Percentiles rank a stretch among this genome's conserved stretches.
Evolutionary conservation across 2,329 filamentous ascomycete genomes (phyloP).

Genomic region (Huntiella bhutanensis): DNA sequence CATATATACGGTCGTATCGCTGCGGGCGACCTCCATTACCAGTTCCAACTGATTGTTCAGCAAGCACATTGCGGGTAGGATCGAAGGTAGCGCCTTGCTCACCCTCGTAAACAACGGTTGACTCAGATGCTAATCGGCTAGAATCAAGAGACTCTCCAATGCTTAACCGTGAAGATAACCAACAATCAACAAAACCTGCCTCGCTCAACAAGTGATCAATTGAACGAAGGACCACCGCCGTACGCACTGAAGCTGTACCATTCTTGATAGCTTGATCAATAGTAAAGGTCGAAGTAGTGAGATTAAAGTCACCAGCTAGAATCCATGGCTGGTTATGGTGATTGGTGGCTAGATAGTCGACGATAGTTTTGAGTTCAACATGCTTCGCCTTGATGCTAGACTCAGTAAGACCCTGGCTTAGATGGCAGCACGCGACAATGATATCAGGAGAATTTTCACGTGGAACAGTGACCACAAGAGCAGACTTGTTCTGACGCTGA

Average conservation of each 20-base stretch:
- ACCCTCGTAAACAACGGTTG: slow-evolving; percentile 28
- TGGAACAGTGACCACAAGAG: slow-evolving; percentile 28
- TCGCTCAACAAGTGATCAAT: slow-evolving; percentile 28
- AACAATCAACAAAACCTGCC: slow-evolving; percentile 32
- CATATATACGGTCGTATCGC: slow-evolving; percentile 44
- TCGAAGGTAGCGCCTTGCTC: slow-evolving; percentile 49
- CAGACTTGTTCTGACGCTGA: slow-evolving; percentile 36
- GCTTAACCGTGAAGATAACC: slow-evolving; percentile 27
- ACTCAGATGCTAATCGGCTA: slow-evolving; percentile 12
- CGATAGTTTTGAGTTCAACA: slow-evolving; percentile 32
- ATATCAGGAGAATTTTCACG: slow-evolving; percentile 13
- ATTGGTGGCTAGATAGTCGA: slow-evolving; percentile 27
- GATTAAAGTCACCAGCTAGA: slow-evolving; percentile 45
- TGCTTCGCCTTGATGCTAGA: slow-evolving; percentile 37
- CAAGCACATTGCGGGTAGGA: slow-evolving; percentile 35
- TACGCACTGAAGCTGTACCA: slow-evolving; percentile 32
- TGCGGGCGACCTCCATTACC: slow-evolving; percentile 37
- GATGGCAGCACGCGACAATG: slow-evolving; percentile 37
- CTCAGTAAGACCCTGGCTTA: slow-evolving; percentile 42
- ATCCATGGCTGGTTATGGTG: slow-evolving; percentile 28
- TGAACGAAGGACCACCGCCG: slow-evolving; percentile 15
- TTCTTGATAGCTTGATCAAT: slow-evolving; percentile 32
- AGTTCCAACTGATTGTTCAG: slow-evolving; percentile 28
- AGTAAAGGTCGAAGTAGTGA: slow-evolving; percentile 38
- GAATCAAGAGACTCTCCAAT: slow-evolving; percentile 23